These are phyloP conservation scores for Lactarius sanguifluus DNA, from an alignment of 768 basidiomycete genomes.

Conservation along the genomic window DNA sequence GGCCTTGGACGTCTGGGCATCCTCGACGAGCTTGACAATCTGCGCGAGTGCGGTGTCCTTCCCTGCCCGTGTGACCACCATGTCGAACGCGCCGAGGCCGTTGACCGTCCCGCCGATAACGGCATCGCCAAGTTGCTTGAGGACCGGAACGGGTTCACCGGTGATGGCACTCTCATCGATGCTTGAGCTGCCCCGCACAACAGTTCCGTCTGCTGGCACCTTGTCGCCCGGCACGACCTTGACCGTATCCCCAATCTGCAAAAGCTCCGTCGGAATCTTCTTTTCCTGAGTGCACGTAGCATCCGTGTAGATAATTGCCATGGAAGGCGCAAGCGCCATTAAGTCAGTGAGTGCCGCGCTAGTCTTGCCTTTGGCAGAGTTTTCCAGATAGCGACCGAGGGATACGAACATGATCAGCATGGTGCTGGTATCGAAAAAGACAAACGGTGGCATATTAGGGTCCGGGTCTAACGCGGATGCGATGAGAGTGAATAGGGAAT, in stretches of 20 bases:
- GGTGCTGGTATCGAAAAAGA: slow-evolving; percentile 98
- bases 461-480: slow-evolving; percentile 62
- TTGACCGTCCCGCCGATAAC: slow-evolving; percentile 99
- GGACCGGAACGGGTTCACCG: slow-evolving; percentile 86
- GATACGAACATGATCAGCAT: slow-evolving; percentile 99
- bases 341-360: slow-evolving; percentile 95
- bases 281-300: slow-evolving; percentile 81
- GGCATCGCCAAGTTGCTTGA: slow-evolving; percentile 77
- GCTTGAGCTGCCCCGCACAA: slow-evolving; percentile 80
- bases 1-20: slow-evolving; percentile 96
- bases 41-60: slow-evolving; percentile 95
- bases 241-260: slow-evolving; percentile 90
- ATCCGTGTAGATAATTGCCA: slow-evolving; percentile 95
- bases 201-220: slow-evolving; percentile 92
- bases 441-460: slow-evolving; percentile 71
- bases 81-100: slow-evolving; percentile 94
- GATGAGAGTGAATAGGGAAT: slow-evolving; percentile 74
- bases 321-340: slow-evolving; percentile 92
- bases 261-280: slow-evolving; percentile 88
- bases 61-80: slow-evolving; percentile 92
- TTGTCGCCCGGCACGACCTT: slow-evolving; percentile 97
- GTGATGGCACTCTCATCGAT: slow-evolving; percentile 97
- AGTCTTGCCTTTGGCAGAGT: slow-evolving; percentile 95
- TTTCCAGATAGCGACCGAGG: slow-evolving; percentile 92
- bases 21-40: slow-evolving; percentile 95